phyloP scores from a whole-genome alignment of 78 protist genomes.

The Dictyostelium intermedium region DNA sequence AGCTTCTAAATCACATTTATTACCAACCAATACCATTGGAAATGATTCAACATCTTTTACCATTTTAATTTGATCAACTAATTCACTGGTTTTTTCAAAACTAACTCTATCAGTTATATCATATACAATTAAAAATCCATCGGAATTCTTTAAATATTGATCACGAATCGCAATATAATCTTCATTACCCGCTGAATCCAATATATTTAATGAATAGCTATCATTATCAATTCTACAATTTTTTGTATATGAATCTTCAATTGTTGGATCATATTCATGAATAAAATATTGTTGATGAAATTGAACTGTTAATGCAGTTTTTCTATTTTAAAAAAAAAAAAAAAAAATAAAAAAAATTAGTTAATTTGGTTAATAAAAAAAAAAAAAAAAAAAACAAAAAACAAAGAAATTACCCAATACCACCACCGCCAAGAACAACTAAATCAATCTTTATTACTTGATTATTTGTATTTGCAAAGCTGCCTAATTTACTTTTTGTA shows the following conservation, averaged over 20 bases:
- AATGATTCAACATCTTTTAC: conserved; percentile 38
- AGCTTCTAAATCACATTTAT: conserved; percentile 84
- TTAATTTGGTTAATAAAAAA: too few species aligned
- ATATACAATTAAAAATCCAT: conserved; percentile 47
- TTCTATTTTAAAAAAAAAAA: too few species aligned
- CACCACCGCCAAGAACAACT: neutral
- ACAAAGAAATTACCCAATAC: neutral
- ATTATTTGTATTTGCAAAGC: neutral
- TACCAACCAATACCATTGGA: conserved; percentile 91
- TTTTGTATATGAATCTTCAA: conserved; percentile 52
- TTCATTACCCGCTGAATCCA: conserved; percentile 95
- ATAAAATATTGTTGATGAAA: neutral
- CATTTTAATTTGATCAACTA: neutral
- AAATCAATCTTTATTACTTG: neutral
- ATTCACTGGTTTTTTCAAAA: conserved; percentile 18
- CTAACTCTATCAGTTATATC: neutral
- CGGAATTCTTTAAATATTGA: conserved; percentile 46
- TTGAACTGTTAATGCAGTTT: neutral
- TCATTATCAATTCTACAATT: conserved; percentile 6
- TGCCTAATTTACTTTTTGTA: neutral
- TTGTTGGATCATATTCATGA: conserved; percentile 28
- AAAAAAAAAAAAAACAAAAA: neutral
- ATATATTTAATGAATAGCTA: conserved; percentile 80
- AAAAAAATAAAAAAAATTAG: neutral
- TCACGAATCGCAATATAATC: conserved; percentile 86